These are phyloP conservation scores for Cochlearia excelsa DNA, from an alignment of 345 rosid species.

Conservation along the genomic window DNA sequence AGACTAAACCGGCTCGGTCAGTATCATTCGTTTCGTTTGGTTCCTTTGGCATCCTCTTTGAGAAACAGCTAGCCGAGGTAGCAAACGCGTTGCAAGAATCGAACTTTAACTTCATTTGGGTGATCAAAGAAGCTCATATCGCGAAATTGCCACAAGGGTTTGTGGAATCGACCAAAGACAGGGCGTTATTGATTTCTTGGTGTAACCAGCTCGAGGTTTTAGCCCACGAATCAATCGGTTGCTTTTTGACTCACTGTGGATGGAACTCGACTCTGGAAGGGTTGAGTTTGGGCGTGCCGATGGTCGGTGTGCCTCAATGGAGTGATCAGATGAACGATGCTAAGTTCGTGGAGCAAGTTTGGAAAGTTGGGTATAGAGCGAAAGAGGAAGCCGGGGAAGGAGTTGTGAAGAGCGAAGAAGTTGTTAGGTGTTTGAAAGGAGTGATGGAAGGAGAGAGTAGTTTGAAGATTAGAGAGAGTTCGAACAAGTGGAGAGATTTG, in stretches of 20 bases:
- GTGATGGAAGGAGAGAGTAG: conserved; percentile 60
- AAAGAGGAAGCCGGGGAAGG: conserved; percentile 49
- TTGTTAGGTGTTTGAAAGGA: conserved; percentile 51
- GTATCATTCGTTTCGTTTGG: conserved; percentile 65
- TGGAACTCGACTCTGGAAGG: conserved; percentile 82
- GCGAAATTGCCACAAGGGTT: conserved; percentile 48
- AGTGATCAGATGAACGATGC: conserved; percentile 66
- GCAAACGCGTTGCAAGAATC: conserved; percentile 52
- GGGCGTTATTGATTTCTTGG: conserved; percentile 55
- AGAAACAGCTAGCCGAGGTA: conserved; percentile 47
- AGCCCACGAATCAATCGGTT: conserved; percentile 47
- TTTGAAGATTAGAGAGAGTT: conserved; percentile 42
- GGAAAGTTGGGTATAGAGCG: conserved; percentile 61
- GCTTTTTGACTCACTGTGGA: conserved; percentile 72
- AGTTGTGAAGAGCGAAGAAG: conserved; percentile 52
- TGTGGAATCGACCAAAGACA: conserved; percentile 41
- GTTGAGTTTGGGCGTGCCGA: conserved; percentile 61
- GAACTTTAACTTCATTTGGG: conserved; percentile 58
- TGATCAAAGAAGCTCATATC: conserved; percentile 52
- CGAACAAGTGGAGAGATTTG: conserved; percentile 49
- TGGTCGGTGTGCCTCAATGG: conserved; percentile 68
- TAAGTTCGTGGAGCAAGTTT: conserved; percentile 55
- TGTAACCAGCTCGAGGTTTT: conserved; percentile 68
- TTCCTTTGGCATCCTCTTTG: conserved; percentile 56
- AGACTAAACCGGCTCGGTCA: conserved; percentile 43